These are phyloP conservation scores for Hericium rajendrae DNA, from an alignment of 768 basidiomycete species.

Conservation along the genomic window DNA sequence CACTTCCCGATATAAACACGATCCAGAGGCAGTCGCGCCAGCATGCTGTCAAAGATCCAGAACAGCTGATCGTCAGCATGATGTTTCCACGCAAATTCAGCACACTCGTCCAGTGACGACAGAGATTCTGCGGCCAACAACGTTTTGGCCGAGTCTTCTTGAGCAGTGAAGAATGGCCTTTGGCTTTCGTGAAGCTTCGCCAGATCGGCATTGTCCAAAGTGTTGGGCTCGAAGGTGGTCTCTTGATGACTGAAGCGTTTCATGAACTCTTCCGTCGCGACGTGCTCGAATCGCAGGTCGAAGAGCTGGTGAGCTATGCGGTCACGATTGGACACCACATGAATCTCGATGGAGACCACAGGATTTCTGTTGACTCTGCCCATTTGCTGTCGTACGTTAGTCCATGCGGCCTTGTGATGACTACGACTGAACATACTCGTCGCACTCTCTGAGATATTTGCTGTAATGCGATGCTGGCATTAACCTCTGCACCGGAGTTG, in stretches of 20 bases:
- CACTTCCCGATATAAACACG: slow-evolving; percentile 27
- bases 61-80: slow-evolving; percentile 38
- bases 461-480: slow-evolving; percentile 51
- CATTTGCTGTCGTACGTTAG: slow-evolving; percentile 36
- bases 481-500: slow-evolving; percentile 36
- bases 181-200: background rate
- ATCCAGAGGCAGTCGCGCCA: background rate
- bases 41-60: background rate
- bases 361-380: slow-evolving; percentile 46
- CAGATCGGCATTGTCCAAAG: background rate
- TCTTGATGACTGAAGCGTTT: slow-evolving; percentile 10
- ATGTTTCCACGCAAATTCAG: slow-evolving; percentile 32
- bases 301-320: slow-evolving; percentile 57
- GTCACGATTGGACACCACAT: slow-evolving; percentile 62
- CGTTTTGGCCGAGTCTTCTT: slow-evolving; percentile 2
- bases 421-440: slow-evolving; percentile 25
- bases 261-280: slow-evolving; percentile 21
- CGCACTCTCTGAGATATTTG: slow-evolving; percentile 49
- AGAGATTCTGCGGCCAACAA: background rate
- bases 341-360: slow-evolving; percentile 46
- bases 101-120: slow-evolving; percentile 5
- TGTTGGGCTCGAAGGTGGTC: background rate
- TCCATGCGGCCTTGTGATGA: background rate
- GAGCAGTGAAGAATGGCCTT: background rate
- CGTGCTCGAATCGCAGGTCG: slow-evolving; percentile 59